These are phyloP conservation scores for Gentiana dahurica DNA, from an alignment of 257 asterid genomes.

Conservation along the genomic window DNA sequence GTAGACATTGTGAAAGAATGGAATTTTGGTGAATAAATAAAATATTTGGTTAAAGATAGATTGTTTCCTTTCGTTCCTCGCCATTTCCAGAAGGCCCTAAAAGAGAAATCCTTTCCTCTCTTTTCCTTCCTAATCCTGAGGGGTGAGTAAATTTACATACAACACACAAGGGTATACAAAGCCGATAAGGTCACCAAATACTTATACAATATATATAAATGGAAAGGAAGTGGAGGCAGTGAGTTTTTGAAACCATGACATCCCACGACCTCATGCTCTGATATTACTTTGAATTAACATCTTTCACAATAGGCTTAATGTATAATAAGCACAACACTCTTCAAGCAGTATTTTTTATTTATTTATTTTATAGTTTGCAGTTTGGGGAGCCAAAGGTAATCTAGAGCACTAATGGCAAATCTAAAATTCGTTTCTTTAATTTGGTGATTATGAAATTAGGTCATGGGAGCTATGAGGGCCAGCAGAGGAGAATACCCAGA, in stretches of 20 bases:
- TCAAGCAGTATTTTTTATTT: slow-evolving; percentile 16
- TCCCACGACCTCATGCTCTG: no score
- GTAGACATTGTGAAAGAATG: no score
- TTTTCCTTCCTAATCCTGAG: no score
- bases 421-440: slow-evolving; percentile 21
- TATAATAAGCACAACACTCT: slow-evolving; percentile 36
- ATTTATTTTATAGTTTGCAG: slow-evolving; percentile 5
- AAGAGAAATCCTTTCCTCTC: no score
- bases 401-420: slow-evolving; percentile 1
- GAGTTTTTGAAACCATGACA: slow-evolving; percentile 52
- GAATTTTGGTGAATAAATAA: no score
- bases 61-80: no score
- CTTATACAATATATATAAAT: no score
- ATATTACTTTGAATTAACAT: no score
- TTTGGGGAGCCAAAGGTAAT: slow-evolving; percentile 2
- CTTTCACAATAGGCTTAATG: slow-evolving; percentile 12
- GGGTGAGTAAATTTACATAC: no score
- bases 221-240: slow-evolving; percentile 70
- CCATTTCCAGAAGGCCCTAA: no score
- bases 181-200: slow-evolving; percentile 35
- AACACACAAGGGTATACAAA: slow-evolving; percentile 5
- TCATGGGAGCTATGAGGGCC: slow-evolving; percentile 58
- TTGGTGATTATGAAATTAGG: slow-evolving; percentile 28
- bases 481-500: slow-evolving; percentile 71
- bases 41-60: no score